These are phyloP conservation scores for Candida silvatica DNA, from an alignment of 805 yeast genomes.

Conservation along the genomic window DNA sequence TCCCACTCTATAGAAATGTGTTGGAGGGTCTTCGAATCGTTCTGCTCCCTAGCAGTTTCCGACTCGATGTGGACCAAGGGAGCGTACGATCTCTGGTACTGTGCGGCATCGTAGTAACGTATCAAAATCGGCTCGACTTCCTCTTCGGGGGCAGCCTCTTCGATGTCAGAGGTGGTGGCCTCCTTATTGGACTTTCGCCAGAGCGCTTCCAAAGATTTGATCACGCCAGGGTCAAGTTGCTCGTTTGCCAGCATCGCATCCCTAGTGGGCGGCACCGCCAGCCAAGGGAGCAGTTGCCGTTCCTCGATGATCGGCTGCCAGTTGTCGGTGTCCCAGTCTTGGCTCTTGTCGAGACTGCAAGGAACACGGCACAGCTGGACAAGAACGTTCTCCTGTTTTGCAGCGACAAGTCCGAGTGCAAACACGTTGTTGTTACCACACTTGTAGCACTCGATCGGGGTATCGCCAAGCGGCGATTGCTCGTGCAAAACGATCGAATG, in stretches of 20 bases:
- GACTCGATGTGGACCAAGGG: slow-evolving; percentile 80
- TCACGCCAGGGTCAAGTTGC: slow-evolving; percentile 53
- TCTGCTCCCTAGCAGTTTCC: slow-evolving; percentile 63
- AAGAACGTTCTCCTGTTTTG: slow-evolving; percentile 78
- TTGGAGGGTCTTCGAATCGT: slow-evolving; percentile 71
- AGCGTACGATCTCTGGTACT: slow-evolving; percentile 77
- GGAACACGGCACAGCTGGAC: slow-evolving; percentile 84
- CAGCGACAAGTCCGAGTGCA: slow-evolving; percentile 77
- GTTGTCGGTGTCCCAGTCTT: slow-evolving; percentile 77
- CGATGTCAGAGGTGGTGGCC: slow-evolving; percentile 65
- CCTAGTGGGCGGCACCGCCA: slow-evolving; percentile 61
- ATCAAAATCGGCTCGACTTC: slow-evolving; percentile 65
- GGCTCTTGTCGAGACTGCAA: slow-evolving; percentile 69
- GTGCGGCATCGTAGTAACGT: slow-evolving; percentile 74
- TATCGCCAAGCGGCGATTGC: slow-evolving; percentile 80
- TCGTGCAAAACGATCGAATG: slow-evolving; percentile 66
- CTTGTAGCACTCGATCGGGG: slow-evolving; percentile 79
- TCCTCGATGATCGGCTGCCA: slow-evolving; percentile 87
- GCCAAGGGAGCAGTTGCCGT: slow-evolving; percentile 73
- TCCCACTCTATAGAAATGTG: slow-evolving; percentile 72
- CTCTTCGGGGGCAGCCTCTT: slow-evolving; percentile 40
- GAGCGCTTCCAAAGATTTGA: slow-evolving; percentile 64
- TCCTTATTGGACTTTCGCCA: slow-evolving; percentile 67
- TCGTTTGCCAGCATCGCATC: slow-evolving; percentile 51
- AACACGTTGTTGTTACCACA: slow-evolving; percentile 82